Evolutionary conservation across 768 basidiomycete species (phyloP), one percentile per base, ranked within the genome.

Genomic region (Lactarius sp.): DNA sequence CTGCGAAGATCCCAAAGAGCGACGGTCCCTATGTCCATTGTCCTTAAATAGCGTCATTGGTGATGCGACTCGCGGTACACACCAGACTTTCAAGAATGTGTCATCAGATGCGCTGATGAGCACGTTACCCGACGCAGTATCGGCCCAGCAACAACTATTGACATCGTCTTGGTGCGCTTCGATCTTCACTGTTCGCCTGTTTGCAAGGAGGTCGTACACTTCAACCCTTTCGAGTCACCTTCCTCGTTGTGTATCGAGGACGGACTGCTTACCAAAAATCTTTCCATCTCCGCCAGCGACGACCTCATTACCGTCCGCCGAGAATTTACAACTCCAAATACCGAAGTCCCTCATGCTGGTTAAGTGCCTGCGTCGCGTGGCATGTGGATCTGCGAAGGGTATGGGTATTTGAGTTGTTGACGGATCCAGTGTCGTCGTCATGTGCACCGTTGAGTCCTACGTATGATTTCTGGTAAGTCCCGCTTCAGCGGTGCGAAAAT

Each of bases 41-140:
- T 46, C 31, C 14, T 57, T 22, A 6, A 22, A 49, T 20, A 33
- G 14, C 50, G 18, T 8, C 39, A 22, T 18, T 31, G 16, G 50
- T 2, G 6, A n/a, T 27, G 52, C 49, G 31, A 55, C 20, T 12
- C 14, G 0, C 36, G 3, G 20, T 10, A 70, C 80, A 62, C 75
- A 94, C 97, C 97, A 99, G 64, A 98, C 86, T 82, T 98, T 98
- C 64, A 98, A 77, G 74, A 88, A 95, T 0, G 85, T 86, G 72
- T 99, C 97, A 70, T 99, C 97, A 0, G 94, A 95, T 1, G 92
- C 97, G 68, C 93, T 96, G 55, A 98, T 86, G 33, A 99, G 83
- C 20, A 99, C 85, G 72, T 99, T 98, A 12, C 94, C 94, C 13
- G 92, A 95, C 2, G 84, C 83, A 12, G 87, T 87, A 71, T 98